These are phyloP conservation scores for Fusarium sp. DNA, from an alignment of 2,329 filamentous ascomycete genomes.

Conservation along the genomic window DNA sequence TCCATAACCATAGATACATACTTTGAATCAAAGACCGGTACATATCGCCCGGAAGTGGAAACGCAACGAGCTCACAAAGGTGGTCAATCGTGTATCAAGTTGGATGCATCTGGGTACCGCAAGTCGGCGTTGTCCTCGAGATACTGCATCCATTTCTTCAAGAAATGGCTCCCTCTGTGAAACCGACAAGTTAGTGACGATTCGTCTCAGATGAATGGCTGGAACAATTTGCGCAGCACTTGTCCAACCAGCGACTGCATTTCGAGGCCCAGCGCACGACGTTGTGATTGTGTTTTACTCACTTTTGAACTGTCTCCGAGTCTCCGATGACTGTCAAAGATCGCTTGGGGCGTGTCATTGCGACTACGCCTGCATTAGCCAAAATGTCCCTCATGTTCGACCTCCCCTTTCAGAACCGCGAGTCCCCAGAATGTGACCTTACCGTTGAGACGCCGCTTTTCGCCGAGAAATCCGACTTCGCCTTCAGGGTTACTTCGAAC, in stretches of 20 bases:
- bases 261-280: slow-evolving; percentile 19
- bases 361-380: slow-evolving; percentile 71
- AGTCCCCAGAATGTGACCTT: slow-evolving; percentile 53
- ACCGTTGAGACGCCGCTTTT: slow-evolving; percentile 95
- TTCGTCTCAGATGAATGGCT: slow-evolving; percentile 41
- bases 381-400: slow-evolving; percentile 15
- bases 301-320: slow-evolving; percentile 91
- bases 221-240: slow-evolving; percentile 37
- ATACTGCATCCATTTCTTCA: slow-evolving; percentile 91
- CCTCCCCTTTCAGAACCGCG: slow-evolving; percentile 4
- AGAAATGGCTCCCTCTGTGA: slow-evolving; percentile 81
- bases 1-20: neutral
- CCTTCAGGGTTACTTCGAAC: slow-evolving; percentile 89
- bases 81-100: slow-evolving; percentile 47
- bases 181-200: slow-evolving; percentile 33
- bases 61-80: neutral
- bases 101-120: slow-evolving; percentile 80
- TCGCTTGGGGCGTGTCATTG: slow-evolving; percentile 94
- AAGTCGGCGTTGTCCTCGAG: slow-evolving; percentile 92
- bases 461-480: slow-evolving; percentile 92
- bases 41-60: neutral
- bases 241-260: slow-evolving; percentile 25
- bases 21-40: neutral
- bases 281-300: slow-evolving; percentile 57
- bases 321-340: slow-evolving; percentile 93